Percentiles rank a stretch among this genome's conserved stretches.
Evolutionary conservation across 768 basidiomycete genomes (phyloP).

Genomic region (Mycena crocata): DNA sequence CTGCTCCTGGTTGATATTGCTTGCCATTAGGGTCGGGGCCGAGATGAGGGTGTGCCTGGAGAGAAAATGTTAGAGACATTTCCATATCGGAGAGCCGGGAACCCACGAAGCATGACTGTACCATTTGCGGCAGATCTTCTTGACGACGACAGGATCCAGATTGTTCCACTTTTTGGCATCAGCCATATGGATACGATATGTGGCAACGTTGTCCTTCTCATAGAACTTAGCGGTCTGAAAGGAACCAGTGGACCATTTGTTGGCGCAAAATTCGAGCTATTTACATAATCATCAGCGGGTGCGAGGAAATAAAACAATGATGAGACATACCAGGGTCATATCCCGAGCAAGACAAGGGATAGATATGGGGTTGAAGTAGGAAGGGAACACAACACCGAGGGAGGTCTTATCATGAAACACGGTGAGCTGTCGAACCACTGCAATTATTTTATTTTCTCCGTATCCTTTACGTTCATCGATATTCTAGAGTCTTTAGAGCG

Average conservation of each 20-base stretch:
- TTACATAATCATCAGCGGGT: not conserved
- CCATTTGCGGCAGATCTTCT: conserved; percentile 16
- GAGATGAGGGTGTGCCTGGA: not conserved
- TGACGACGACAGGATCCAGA: not conserved
- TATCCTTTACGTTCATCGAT: not conserved
- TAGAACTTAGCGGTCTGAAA: not conserved
- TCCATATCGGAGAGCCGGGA: not conserved
- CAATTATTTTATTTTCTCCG: conserved; percentile 17
- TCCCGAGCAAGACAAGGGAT: not conserved
- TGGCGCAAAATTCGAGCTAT: conserved; percentile 1
- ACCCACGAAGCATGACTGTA: conserved; percentile 8
- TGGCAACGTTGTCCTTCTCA: not conserved
- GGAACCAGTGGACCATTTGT: conserved; percentile 10
- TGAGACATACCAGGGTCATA: not conserved
- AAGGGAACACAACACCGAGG: not conserved
- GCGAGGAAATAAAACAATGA: not conserved
- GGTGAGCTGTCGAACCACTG: not conserved
- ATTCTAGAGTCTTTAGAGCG: not conserved
- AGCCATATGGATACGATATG: not conserved
- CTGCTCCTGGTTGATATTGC: not conserved
- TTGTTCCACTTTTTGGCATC: conserved; percentile 13
- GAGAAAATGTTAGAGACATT: not conserved
- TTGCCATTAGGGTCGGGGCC: not conserved
- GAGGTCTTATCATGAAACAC: not conserved
- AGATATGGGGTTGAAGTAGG: conserved; percentile 10